Conservation (phyloP, 2,329 filamentous ascomycete genomes). For the Ilyonectria destructans region DNA sequence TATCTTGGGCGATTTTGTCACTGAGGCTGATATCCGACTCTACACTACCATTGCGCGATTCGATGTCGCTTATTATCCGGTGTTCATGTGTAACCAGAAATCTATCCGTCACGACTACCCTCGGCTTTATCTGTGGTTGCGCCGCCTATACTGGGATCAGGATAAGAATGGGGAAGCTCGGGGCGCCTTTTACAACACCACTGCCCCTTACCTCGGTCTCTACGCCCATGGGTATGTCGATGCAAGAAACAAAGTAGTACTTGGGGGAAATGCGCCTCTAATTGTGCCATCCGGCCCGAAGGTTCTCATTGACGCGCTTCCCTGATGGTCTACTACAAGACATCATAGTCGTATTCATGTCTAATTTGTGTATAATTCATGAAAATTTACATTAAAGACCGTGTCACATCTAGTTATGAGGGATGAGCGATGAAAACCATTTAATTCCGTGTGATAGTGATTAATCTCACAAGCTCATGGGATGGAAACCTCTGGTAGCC, state of each 20-base stretch:
- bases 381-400: no score
- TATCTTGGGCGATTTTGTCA: slow-evolving; percentile 75
- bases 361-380: no score
- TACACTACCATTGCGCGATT: slow-evolving; percentile 79
- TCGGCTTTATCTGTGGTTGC: slow-evolving; percentile 77
- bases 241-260: slow-evolving; percentile 13
- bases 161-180: slow-evolving; percentile 35
- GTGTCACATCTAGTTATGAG: no score
- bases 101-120: slow-evolving; percentile 78
- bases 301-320: slow-evolving; percentile 20
- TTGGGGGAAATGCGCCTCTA: slow-evolving; percentile 11
- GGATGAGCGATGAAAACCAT: no score
- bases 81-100: slow-evolving; percentile 77
- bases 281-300: slow-evolving; percentile 18
- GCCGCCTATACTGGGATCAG: slow-evolving; percentile 79
- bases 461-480: no score
- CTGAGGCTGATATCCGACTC: slow-evolving; percentile 79
- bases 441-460: no score
- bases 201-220: slow-evolving; percentile 6
- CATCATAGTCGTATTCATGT: no score
- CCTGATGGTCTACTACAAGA: neutral
- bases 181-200: slow-evolving; percentile 23
- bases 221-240: slow-evolving; percentile 12
- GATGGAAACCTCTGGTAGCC: no score
- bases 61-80: slow-evolving; percentile 78